Percentiles rank a stretch among this genome's conserved stretches.
phyloP scores from a whole-genome alignment of 2,329 filamentous ascomycete genomes.

The Scleromitrula shiraiana region DNA sequence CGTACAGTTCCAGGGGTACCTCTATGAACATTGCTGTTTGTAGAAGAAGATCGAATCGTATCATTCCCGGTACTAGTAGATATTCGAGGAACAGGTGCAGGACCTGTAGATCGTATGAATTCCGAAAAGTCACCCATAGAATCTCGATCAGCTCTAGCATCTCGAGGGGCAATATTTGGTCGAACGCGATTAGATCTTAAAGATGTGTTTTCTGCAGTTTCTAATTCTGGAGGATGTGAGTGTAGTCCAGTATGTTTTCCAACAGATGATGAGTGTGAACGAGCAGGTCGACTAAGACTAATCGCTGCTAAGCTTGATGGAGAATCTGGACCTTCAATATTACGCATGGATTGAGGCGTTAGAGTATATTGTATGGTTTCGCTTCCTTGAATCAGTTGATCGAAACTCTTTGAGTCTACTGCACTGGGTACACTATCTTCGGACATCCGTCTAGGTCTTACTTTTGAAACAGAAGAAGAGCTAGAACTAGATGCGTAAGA shows the following conservation, averaged over 20 bases:
- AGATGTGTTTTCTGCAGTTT: no score
- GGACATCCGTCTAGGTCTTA: constrained; percentile 47
- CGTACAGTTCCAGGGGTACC: constrained; percentile 25
- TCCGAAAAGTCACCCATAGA: constrained; percentile 78
- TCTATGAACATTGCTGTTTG: constrained; percentile 19
- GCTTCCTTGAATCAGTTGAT: constrained; percentile 73
- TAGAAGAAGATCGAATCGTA: neutral
- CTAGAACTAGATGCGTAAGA: constrained; percentile 43
- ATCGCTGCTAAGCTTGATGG: constrained; percentile 18
- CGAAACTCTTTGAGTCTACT: constrained; percentile 61
- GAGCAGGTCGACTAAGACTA: constrained; percentile 15
- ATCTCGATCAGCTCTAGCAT: constrained; percentile 62
- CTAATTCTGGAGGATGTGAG: constrained; percentile 18
- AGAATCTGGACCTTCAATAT: constrained; percentile 55
- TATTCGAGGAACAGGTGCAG: constrained; percentile 38
- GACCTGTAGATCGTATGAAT: constrained; percentile 62
- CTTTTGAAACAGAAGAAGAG: constrained; percentile 38
- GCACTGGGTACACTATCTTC: constrained; percentile 48
- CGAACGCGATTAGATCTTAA: no score
- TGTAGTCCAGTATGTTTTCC: constrained; percentile 19
- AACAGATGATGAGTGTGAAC: constrained; percentile 24
- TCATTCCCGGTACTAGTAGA: constrained; percentile 8
- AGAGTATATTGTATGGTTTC: constrained; percentile 77
- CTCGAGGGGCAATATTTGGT: constrained; percentile 45
- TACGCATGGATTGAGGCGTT: constrained; percentile 70